These are phyloP conservation scores for Aspergillus panamensis DNA, from an alignment of 495 filamentous ascomycete genomes.

Conservation along the genomic window DNA sequence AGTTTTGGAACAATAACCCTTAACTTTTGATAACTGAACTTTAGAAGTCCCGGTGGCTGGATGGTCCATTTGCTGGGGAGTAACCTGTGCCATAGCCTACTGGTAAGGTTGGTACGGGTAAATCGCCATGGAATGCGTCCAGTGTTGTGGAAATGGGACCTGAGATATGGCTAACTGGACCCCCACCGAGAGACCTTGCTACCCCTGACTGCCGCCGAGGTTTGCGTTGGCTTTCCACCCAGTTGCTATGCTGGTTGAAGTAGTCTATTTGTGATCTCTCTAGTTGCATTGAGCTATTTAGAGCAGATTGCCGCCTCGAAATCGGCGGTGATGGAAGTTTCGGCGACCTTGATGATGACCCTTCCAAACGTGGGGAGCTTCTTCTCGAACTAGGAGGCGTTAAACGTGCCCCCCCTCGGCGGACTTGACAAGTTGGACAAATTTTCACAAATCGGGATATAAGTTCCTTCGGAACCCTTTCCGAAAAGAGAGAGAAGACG, in stretches of 20 bases:
- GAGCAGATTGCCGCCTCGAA: constrained; percentile 36
- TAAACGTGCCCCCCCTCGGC: constrained; percentile 43
- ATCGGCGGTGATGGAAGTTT: constrained; percentile 40
- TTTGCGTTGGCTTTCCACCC: constrained; percentile 11
- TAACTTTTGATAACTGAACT: background rate
- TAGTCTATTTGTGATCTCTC: constrained; percentile 37
- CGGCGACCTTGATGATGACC: constrained; percentile 37
- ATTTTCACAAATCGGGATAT: constrained; percentile 57
- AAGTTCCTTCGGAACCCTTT: constrained; percentile 56
- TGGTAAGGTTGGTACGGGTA: constrained; percentile 33
- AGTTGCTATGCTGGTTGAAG: constrained; percentile 27
- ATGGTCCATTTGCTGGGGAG: constrained; percentile 27
- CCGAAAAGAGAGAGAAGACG: background rate
- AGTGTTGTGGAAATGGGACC: constrained; percentile 29
- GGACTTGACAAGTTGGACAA: constrained; percentile 51
- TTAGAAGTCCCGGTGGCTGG: constrained; percentile 31
- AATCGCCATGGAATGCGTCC: constrained; percentile 33
- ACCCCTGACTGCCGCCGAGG: constrained; percentile 24
- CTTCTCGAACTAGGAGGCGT: constrained; percentile 45
- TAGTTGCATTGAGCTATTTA: constrained; percentile 24
- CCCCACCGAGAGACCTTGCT: constrained; percentile 27
- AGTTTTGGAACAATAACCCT: background rate
- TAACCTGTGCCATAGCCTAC: constrained; percentile 35
- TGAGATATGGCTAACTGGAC: constrained; percentile 25
- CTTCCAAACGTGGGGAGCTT: constrained; percentile 40